phyloP scores from a whole-genome alignment of 192 early-diverging fungal species.

The Umbelopsis isabellina region DNA sequence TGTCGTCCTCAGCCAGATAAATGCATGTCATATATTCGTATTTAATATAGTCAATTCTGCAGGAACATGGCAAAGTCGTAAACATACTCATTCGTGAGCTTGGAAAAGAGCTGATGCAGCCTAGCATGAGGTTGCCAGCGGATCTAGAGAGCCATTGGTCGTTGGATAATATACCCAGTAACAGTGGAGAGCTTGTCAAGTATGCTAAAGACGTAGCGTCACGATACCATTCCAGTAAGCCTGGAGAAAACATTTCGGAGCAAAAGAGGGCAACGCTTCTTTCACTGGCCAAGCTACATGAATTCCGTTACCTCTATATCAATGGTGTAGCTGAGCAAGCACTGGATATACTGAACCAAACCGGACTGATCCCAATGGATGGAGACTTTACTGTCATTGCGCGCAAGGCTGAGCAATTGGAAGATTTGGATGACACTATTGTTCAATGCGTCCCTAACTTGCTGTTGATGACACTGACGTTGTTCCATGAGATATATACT shows the following conservation, averaged over 20 bases:
- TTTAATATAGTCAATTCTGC: not conserved
- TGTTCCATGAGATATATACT: not conserved
- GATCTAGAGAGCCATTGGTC: not conserved
- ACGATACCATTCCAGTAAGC: not conserved
- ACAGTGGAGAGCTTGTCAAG: constrained; percentile 9
- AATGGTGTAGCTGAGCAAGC: constrained; percentile 21
- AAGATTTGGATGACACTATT: constrained; percentile 6
- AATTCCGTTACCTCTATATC: constrained; percentile 6
- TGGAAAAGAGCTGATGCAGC: constrained; percentile 19
- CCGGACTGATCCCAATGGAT: constrained; percentile 2
- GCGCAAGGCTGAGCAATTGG: constrained; percentile 2
- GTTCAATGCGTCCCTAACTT: constrained; percentile 18
- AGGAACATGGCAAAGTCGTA: constrained; percentile 7
- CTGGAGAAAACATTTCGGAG: not conserved
- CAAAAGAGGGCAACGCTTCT: not conserved
- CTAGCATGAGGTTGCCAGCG: not conserved
- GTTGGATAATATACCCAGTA: constrained; percentile 4
- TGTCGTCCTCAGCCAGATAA: not conserved
- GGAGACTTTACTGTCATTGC: constrained; percentile 2
- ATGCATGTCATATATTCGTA: not conserved
- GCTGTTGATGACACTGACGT: not conserved
- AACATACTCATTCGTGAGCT: constrained; percentile 7
- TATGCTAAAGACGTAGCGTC: constrained; percentile 6
- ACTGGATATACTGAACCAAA: not conserved
- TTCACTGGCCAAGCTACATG: constrained; percentile 14